A percentile compares a stretch with the other conserved stretches of the same genome.
These are phyloP conservation scores for Cytidiella melzeri DNA, from an alignment of 768 basidiomycete genomes.

Conservation along the genomic window DNA sequence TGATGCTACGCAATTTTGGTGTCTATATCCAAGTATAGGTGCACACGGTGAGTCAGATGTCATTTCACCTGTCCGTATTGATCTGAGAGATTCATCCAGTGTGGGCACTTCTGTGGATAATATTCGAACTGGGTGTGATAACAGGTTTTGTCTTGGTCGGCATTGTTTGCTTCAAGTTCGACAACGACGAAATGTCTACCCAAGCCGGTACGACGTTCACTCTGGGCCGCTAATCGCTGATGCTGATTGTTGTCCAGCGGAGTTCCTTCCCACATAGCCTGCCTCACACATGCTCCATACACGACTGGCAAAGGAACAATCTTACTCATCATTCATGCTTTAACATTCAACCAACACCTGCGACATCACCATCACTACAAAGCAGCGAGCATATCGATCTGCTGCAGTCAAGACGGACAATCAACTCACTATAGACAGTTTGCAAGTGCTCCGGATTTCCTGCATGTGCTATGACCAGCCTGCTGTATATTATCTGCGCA, in stretches of 20 bases:
- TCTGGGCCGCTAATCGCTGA: neutral
- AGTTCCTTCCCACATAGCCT: slow-evolving; percentile 55
- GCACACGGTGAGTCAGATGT: slow-evolving; percentile 54
- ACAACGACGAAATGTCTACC: slow-evolving; percentile 53
- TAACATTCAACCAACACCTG: no score
- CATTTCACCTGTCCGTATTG: neutral
- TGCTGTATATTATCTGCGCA: no score
- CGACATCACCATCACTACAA: no score
- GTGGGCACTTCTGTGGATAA: slow-evolving; percentile 83
- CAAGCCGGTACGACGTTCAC: slow-evolving; percentile 57
- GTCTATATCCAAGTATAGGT: slow-evolving; percentile 64
- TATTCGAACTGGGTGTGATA: slow-evolving; percentile 70
- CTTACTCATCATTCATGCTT: no score
- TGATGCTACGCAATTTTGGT: slow-evolving; percentile 83
- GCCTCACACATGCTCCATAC: no score
- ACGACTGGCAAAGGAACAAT: no score
- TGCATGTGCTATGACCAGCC: no score
- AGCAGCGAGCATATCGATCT: no score
- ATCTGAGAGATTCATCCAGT: slow-evolving; percentile 35
- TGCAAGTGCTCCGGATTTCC: no score
- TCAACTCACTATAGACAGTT: no score
- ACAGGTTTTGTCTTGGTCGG: slow-evolving; percentile 78
- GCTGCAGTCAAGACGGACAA: no score
- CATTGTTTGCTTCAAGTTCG: slow-evolving; percentile 74
- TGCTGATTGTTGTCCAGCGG: slow-evolving; percentile 31